Percentiles rank a stretch among this genome's conserved stretches.
These are phyloP conservation scores for Colletotrichum tropicale DNA, from an alignment of 2,329 filamentous ascomycete genomes.

Conservation along the genomic window DNA sequence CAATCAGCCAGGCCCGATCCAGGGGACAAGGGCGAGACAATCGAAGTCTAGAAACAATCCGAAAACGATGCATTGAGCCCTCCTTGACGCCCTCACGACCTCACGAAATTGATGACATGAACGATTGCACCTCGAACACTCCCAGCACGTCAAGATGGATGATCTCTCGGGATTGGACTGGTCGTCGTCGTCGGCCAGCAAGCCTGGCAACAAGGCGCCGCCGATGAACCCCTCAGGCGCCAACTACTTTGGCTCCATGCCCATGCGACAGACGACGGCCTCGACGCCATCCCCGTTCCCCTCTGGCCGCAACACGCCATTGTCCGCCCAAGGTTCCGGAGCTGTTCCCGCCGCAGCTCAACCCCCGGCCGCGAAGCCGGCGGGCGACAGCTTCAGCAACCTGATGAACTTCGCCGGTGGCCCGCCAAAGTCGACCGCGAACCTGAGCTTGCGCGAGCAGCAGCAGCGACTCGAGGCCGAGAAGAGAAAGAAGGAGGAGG, in stretches of 20 bases:
- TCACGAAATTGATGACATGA: conserved; percentile 21
- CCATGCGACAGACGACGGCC: conserved; percentile 57
- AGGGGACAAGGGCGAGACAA: neutral
- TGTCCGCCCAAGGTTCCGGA: conserved; percentile 55
- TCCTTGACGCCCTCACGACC: conserved; percentile 13
- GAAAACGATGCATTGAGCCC: conserved; percentile 19
- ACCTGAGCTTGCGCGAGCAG: conserved; percentile 79
- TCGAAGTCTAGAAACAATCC: neutral
- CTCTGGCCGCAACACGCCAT: conserved; percentile 61
- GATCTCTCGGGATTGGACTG: conserved; percentile 67
- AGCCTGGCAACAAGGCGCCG: conserved; percentile 44
- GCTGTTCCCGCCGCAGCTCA: conserved; percentile 41
- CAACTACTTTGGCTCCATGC: conserved; percentile 54
- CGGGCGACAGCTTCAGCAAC: conserved; percentile 79
- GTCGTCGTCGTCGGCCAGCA: conserved; percentile 46
- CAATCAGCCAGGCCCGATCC: conserved; percentile 10
- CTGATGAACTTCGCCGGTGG: conserved; percentile 66
- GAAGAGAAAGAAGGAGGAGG: conserved; percentile 75
- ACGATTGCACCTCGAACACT: neutral
- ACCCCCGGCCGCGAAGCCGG: conserved; percentile 51
- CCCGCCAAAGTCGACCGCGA: conserved; percentile 66
- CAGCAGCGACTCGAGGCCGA: conserved; percentile 70
- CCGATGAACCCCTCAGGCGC: conserved; percentile 45
- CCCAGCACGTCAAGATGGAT: conserved; percentile 52
- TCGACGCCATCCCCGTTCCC: conserved; percentile 59